These are phyloP conservation scores for Yarrowia phangngaensis DNA, from an alignment of 805 yeast species.

Conservation along the genomic window DNA sequence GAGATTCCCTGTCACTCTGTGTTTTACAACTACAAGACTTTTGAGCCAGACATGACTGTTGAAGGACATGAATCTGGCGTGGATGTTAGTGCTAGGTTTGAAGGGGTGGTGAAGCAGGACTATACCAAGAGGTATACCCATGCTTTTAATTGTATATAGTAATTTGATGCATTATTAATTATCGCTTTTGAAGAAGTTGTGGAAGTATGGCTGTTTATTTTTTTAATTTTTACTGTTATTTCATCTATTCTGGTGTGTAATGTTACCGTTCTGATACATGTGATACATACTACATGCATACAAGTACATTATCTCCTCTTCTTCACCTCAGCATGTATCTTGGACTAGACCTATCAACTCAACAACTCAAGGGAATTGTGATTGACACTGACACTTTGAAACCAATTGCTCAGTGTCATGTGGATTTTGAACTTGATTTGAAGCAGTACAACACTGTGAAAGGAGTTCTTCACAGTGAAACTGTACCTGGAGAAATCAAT, in stretches of 20 bases:
- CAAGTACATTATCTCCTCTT: no score
- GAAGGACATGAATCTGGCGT: neutral
- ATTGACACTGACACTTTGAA: constrained; percentile 49
- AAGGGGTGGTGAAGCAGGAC: neutral
- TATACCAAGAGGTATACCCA: constrained; percentile 1
- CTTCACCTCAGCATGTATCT: constrained; percentile 15
- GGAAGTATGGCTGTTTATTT: no score
- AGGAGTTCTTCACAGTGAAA: constrained; percentile 61
- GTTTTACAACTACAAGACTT: constrained; percentile 10
- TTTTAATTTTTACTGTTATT: no score
- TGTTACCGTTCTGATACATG: no score
- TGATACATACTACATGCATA: neutral
- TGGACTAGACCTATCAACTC: constrained; percentile 88
- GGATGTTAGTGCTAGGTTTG: neutral
- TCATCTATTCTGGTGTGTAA: no score
- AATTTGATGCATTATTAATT: neutral
- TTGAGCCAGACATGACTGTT: neutral
- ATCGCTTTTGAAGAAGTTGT: no score
- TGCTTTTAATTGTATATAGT: constrained; percentile 17
- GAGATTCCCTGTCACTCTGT: constrained; percentile 14
- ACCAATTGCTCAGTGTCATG: constrained; percentile 54
- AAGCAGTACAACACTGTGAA: constrained; percentile 60
- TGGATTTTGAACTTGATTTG: constrained; percentile 68
- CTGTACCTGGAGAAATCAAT: constrained; percentile 49
- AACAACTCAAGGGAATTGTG: constrained; percentile 74